Evolutionary conservation across 257 asterid species (phyloP), one percentile per base, ranked within the genome.

Genomic region (Nicotiana obtusifolia): DNA sequence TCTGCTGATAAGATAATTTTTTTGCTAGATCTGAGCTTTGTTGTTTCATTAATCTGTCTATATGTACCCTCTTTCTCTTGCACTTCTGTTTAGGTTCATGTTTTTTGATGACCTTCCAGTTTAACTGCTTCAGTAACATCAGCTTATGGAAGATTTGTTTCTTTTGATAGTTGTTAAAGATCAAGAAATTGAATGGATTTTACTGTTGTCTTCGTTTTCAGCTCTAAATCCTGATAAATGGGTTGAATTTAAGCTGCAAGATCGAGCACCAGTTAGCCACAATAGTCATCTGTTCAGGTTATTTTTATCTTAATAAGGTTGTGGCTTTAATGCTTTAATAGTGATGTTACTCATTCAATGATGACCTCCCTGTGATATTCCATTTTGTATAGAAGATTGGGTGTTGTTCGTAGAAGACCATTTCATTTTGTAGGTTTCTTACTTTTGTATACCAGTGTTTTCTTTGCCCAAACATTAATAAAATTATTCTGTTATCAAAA

Each of bases 281-380:
- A 95, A 95, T 87, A 88, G 94, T 83, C 98, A 91, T 84, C 84
- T 95, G 77, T 95, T 95, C 88, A 93, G 99, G 99, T 92, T 53
- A 82, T 90, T 60, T 61, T 60, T 53, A 30, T 56, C 19, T 4
- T 81, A 14, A 24, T 31, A 80, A 7, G 31, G 44, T 37, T 49
- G 28, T 81, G 15, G 64, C 22, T 56, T 71, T 67, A 37, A 17
- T 0, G 5, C 37, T 37, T 53, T 71, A 53, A 41, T 82, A 44
- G 47, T 62, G 60, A 44, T 6, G 4, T 15, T 71, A 44, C 77
- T 69, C 77, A 41, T 69, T 69, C 57, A 41, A 41, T 69, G 57
- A 41, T 41, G 78, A 41, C 78, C 57, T 41, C 49, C 49, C 49
- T 41, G 49, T 41, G 49, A 41, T 41, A 41, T 41, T 41, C 49